These are phyloP conservation scores for Leccinum arenicola DNA, from an alignment of 768 basidiomycete genomes.

Conservation along the genomic window DNA sequence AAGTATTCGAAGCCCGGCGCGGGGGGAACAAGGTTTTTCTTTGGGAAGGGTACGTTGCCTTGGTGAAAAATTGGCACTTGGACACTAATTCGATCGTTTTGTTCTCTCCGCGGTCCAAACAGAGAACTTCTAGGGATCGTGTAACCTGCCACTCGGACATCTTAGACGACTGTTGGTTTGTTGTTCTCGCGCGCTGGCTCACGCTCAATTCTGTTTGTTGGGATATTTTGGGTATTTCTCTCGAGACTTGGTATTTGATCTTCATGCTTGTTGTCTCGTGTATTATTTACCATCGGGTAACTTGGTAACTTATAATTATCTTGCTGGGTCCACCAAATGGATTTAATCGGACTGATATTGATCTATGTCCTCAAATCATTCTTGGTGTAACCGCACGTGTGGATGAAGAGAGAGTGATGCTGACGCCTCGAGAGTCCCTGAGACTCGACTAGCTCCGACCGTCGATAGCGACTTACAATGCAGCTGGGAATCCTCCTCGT, in stretches of 20 bases:
- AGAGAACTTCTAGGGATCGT: constrained; percentile 23
- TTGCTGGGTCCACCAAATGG: background rate
- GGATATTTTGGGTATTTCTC: background rate
- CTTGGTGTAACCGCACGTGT: background rate
- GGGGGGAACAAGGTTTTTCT: constrained; percentile 82
- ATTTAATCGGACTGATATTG: background rate
- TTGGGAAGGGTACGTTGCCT: constrained; percentile 69
- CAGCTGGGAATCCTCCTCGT: constrained; percentile 23
- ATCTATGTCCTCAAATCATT: background rate
- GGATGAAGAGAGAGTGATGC: background rate
- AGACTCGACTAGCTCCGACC: constrained; percentile 25
- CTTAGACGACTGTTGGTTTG: background rate
- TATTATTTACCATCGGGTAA: background rate
- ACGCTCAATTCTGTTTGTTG: background rate
- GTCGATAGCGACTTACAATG: constrained; percentile 29
- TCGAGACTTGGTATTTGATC: background rate
- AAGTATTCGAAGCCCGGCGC: constrained; percentile 76
- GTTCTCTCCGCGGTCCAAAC: background rate
- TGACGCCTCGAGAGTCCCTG: constrained; percentile 30
- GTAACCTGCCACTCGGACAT: background rate
- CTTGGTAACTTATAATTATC: background rate
- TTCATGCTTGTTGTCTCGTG: background rate
- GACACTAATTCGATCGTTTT: constrained; percentile 6
- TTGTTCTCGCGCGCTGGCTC: constrained; percentile 3
- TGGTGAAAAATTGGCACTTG: background rate